Evolutionary conservation across 192 early-diverging fungal genomes (phyloP), one percentile per base, ranked within the genome.

Genomic region (Entomortierella chlamydospora): DNA sequence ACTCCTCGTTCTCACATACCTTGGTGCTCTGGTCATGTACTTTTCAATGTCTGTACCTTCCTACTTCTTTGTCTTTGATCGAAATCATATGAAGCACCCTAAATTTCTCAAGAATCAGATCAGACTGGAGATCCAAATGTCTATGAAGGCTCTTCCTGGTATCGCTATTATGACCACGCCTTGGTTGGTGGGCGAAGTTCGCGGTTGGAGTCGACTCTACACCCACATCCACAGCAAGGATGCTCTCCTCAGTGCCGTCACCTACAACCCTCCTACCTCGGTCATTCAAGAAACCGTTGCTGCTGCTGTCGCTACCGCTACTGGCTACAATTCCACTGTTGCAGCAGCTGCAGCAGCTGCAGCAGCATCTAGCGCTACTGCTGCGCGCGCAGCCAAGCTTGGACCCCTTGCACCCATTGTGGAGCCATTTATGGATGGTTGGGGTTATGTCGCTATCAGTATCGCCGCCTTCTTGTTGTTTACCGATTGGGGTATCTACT

Each of bases 401-500:
- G 76, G 76, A 41, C 68, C 76, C 0, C 23, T 79, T 20, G 68
- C 61, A 15, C 52, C 68, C 33, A 9, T 70, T 12, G 43, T 79
- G 12, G 79, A 72, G 5, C 61, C 73, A 31, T 58, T 84, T 7
- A 55, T 73, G 68, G 67, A 82, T 25, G 96, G 93, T 6, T 94
- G 91, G 87, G 61, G 85, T 29, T 97, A 96, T 71, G 69, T 93
- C 47, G 53, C 90, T 3, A 20, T 92, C 2, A 92, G 90, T 51
- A 68, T 94, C 15, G 61, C 85, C 29, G 55, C 79, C 72, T 99
- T 98, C 82, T 87, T 99, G 62, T 64, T 95, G 78, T 97, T 98
- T 61, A 98, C 96, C 18, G 98, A 99, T 69, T 94, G 90, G 79
- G 86, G 92, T 59, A 95, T 99, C 63, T 99, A 99, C 83, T 99